A percentile compares a stretch with the other conserved stretches of the same genome.
These are phyloP conservation scores for Persicaria tinctoria DNA, from an alignment of 148 eudicot genomes.

Conservation along the genomic window DNA sequence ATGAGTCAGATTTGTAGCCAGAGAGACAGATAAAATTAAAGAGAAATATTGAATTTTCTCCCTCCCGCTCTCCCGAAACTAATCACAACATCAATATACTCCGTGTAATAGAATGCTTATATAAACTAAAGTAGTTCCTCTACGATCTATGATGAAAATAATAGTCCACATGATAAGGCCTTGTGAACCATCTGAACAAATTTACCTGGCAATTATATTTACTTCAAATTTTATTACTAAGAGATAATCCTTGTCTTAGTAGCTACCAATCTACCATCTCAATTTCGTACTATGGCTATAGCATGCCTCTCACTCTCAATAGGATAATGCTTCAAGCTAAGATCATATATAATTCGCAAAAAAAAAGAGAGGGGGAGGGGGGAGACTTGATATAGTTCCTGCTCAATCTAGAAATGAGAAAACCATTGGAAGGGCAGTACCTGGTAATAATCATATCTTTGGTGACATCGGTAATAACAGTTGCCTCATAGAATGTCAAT, in stretches of 20 bases:
- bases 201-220: not conserved
- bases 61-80: too few relatives aligned
- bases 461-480: slow-evolving; percentile 62
- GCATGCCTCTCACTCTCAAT: too few relatives aligned
- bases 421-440: slow-evolving; percentile 23
- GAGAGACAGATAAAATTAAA: not conserved
- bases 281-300: too few relatives aligned
- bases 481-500: slow-evolving; percentile 81
- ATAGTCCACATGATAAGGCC: not conserved
- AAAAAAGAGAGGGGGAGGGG: too few relatives aligned
- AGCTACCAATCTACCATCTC: not conserved
- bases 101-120: too few relatives aligned
- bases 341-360: not conserved
- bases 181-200: not conserved
- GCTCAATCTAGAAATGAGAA: not conserved
- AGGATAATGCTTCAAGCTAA: not conserved
- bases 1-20: not conserved
- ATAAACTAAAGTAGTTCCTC: not conserved
- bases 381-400: too few relatives aligned
- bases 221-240: not conserved
- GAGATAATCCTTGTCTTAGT: not conserved
- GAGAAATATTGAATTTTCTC: too few relatives aligned
- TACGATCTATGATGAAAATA: too few relatives aligned
- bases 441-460: slow-evolving; percentile 80
- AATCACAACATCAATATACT: too few relatives aligned